Conservation (phyloP, 2,329 filamentous ascomycete genomes). For the Cytospora mali region DNA sequence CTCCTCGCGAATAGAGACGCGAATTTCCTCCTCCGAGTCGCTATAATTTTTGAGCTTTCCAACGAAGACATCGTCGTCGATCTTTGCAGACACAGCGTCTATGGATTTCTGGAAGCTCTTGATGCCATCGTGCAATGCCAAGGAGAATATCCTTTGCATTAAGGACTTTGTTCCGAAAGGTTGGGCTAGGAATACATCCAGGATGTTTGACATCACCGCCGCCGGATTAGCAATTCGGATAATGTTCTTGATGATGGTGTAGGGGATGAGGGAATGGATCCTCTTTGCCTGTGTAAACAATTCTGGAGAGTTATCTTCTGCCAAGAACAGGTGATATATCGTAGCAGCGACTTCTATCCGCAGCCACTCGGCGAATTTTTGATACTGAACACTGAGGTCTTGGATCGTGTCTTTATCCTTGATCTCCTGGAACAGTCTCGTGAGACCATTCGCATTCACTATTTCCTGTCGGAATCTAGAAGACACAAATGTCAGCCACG, state of each 20-base stretch:
- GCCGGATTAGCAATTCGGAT: conserved; percentile 96
- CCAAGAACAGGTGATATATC: conserved; percentile 94
- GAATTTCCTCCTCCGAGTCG: conserved; percentile 73
- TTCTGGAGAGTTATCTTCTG: conserved; percentile 97
- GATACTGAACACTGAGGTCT: conserved; percentile 91
- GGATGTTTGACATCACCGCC: conserved; percentile 91
- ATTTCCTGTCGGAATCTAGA: conserved; percentile 66
- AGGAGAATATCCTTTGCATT: conserved; percentile 90
- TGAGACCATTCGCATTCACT: conserved; percentile 77
- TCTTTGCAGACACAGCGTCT: conserved; percentile 73
- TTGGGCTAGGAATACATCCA: conserved; percentile 94
- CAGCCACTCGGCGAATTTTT: conserved; percentile 98
- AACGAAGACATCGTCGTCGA: conserved; percentile 78
- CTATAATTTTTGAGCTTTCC: conserved; percentile 82
- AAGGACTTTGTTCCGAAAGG: conserved; percentile 89
- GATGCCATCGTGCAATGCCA: conserved; percentile 90
- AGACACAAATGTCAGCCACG: conserved; percentile 29
- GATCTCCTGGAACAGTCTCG: conserved; percentile 91
- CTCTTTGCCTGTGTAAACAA: conserved; percentile 91
- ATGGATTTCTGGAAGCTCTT: conserved; percentile 84
- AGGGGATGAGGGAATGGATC: conserved; percentile 93
- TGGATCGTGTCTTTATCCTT: conserved; percentile 84
- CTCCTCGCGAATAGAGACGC: conserved; percentile 73
- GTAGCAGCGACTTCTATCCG: conserved; percentile 96
- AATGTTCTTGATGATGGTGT: conserved; percentile 91